phyloP scores from a whole-genome alignment of 331 rosid genomes.

The Acacia pycnantha region DNA sequence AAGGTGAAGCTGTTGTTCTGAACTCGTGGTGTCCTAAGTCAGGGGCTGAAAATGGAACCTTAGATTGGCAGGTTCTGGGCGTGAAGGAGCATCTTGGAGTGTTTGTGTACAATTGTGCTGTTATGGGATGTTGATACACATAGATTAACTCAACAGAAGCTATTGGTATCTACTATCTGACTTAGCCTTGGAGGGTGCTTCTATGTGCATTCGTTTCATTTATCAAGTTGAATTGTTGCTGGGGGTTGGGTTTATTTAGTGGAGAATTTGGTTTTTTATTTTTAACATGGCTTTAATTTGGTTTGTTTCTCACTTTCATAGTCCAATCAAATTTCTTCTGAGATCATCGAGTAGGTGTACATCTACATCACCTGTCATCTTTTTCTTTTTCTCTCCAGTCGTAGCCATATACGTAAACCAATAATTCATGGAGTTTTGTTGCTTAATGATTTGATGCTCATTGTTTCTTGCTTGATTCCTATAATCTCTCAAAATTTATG shows the following conservation, averaged over 20 bases:
- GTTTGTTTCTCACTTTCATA: constrained; percentile 50
- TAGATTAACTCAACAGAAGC: constrained; percentile 56
- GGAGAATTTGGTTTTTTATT: constrained; percentile 46
- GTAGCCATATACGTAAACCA: constrained; percentile 47
- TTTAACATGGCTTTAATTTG: constrained; percentile 48
- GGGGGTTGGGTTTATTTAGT: constrained; percentile 52
- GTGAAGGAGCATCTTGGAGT: constrained; percentile 86
- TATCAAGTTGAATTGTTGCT: constrained; percentile 51
- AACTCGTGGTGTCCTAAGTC: constrained; percentile 82
- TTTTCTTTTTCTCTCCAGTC: constrained; percentile 29
- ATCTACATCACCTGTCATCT: constrained; percentile 34
- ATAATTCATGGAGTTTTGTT: constrained; percentile 53
- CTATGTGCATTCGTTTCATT: constrained; percentile 50
- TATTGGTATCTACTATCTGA: constrained; percentile 56
- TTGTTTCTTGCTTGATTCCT: constrained; percentile 15
- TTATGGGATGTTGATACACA: constrained; percentile 83
- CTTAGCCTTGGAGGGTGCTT: constrained; percentile 48
- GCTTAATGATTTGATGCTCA: constrained; percentile 35
- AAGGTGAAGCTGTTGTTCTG: constrained; percentile 86
- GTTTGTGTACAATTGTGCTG: constrained; percentile 96
- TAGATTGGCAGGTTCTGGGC: constrained; percentile 90
- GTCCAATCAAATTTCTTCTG: constrained; percentile 38
- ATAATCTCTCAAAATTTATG: constrained; percentile 12
- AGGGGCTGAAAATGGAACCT: constrained; percentile 61
- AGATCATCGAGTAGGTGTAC: constrained; percentile 50